These are phyloP conservation scores for Wickerhamomyces bisporus DNA, from an alignment of 805 yeast species.

Conservation along the genomic window DNA sequence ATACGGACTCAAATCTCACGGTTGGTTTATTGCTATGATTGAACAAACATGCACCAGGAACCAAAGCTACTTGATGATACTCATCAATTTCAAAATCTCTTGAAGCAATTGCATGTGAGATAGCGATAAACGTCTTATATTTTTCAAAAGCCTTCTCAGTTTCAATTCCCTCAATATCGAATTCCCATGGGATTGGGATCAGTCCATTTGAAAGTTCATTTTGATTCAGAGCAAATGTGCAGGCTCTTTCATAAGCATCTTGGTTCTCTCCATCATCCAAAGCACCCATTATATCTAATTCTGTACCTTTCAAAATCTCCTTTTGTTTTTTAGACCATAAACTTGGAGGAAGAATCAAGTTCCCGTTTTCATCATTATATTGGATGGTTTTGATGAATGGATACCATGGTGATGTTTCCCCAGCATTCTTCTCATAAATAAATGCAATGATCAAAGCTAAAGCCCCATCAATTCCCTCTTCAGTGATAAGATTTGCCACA, in stretches of 20 bases:
- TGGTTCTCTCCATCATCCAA: slow-evolving; percentile 42
- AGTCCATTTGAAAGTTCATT: slow-evolving; percentile 21
- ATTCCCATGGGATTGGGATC: slow-evolving; percentile 26
- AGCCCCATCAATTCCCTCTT: slow-evolving; percentile 57
- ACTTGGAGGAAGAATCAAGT: slow-evolving; percentile 50
- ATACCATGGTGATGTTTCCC: slow-evolving; percentile 75
- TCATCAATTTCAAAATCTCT: slow-evolving; percentile 80
- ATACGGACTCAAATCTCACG: slow-evolving; percentile 60
- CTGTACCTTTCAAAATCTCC: slow-evolving; percentile 47
- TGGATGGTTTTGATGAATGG: slow-evolving; percentile 53
- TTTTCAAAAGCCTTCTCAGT: slow-evolving; percentile 19
- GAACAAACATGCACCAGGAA: slow-evolving; percentile 89
- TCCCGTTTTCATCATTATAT: slow-evolving; percentile 24
- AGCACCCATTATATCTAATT: slow-evolving; percentile 56
- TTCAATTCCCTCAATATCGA: slow-evolving; percentile 24
- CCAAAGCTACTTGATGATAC: slow-evolving; percentile 68
- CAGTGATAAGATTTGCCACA: slow-evolving; percentile 63
- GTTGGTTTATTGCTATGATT: slow-evolving; percentile 64
- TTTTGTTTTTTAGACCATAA: slow-evolving; percentile 56
- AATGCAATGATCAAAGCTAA: slow-evolving; percentile 62
- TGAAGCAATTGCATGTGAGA: slow-evolving; percentile 59
- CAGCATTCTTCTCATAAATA: slow-evolving; percentile 60
- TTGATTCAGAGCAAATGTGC: slow-evolving; percentile 27
- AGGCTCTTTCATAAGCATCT: slow-evolving; percentile 32
- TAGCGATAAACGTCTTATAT: slow-evolving; percentile 48